Evolutionary conservation across 192 early-diverging fungal species (phyloP), one percentile per base, ranked within the genome.

Genomic region (Chytriomyces confervae): DNA sequence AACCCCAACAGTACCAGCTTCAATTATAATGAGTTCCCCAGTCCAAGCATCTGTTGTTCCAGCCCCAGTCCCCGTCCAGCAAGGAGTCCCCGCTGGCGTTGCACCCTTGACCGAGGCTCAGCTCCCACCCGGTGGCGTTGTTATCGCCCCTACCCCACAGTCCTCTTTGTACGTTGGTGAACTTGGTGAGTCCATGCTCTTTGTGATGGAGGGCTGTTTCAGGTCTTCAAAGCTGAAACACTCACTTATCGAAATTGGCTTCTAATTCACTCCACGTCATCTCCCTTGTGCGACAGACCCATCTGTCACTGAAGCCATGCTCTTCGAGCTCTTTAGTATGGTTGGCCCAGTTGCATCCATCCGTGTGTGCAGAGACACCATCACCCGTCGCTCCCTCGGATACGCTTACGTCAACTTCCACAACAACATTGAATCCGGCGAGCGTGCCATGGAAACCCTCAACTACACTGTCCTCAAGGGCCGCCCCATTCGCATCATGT

Each of bases 391-490:
- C 83, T 93, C 92, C 76, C 88, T 99, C 76, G 96, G 97, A 64
- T 99, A 99, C 84, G 95, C 94, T 69, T 99, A 99, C 87, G 96
- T 99, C 83, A 99, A 99, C 93, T 99, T 92, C 90, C 94, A 95
- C 86, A 94, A 93, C 86, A 87, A 90, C 50, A 79, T 89, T 61
- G 96, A 99, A 84, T 61, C 86, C 89, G 90, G 93, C 72, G 93
- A 97, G 86, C 91, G 93, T 80, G 97, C 97, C 66, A 84, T 99
- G 74, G 95, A 98, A 76, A 81, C 86, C 69, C 90, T 99, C 69
- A 99, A 99, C 94, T 99, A 97, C 88, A 93, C 94, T 72, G 86
- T 91, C 82, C 91, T 99, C 85, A 96, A 96, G 89, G 95, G 92
- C 76, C 92, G 92, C 81, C 89, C 95, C 62, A 97, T 97, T 89